Conservation (phyloP, 129 eudicot genomes). For the Arctium lappa region DNA sequence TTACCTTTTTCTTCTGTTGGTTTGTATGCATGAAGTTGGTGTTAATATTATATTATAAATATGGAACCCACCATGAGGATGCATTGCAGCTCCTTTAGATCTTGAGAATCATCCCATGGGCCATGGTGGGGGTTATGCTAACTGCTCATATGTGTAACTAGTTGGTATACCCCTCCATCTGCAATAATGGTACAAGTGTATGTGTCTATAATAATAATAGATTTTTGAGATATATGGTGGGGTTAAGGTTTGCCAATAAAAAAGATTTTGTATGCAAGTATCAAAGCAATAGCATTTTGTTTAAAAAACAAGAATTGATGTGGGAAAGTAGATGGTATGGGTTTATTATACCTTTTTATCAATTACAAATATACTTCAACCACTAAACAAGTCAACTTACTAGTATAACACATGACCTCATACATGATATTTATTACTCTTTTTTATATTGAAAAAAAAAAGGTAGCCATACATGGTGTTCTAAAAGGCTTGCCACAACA, state of each 20-base stretch:
- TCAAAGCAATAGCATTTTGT: not conserved
- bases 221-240: not conserved
- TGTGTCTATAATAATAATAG: no score
- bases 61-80: slow-evolving; percentile 16
- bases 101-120: slow-evolving; percentile 4
- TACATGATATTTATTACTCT: not conserved
- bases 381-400: not conserved
- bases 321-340: not conserved
- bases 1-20: not conserved
- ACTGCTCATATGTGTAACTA: not conserved
- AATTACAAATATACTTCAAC: not conserved
- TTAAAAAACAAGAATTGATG: not conserved
- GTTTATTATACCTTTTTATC: not conserved
- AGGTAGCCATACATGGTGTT: not conserved
- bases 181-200: not conserved
- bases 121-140: slow-evolving; percentile 12
- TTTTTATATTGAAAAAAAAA: not conserved
- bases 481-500: no score
- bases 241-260: not conserved
- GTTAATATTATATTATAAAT: not conserved
- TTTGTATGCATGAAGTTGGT: not conserved
- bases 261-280: not conserved
- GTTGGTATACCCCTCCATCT: not conserved
- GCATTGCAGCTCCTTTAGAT: not conserved
- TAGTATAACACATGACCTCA: not conserved